Percentiles rank a stretch among this genome's conserved stretches.
These are phyloP conservation scores for Mortierella polycephala DNA, from an alignment of 371 early-diverging fungal genomes.

Conservation along the genomic window DNA sequence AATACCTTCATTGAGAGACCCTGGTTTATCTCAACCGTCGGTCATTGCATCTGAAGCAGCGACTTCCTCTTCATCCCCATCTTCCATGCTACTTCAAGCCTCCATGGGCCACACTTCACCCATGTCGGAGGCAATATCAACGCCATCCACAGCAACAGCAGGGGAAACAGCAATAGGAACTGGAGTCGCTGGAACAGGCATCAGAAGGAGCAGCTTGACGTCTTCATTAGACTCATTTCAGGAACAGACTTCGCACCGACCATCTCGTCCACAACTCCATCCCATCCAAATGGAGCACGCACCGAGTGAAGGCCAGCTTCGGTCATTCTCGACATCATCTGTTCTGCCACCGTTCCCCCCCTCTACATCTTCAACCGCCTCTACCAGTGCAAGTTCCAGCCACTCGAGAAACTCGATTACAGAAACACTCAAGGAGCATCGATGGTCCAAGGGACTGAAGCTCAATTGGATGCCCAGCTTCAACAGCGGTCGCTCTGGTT, in stretches of 20 bases:
- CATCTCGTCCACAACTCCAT: slow-evolving; percentile 24
- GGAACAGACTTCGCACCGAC: slow-evolving; percentile 6
- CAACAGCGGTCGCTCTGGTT: slow-evolving; percentile 6
- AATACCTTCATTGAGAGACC: slow-evolving; percentile 10
- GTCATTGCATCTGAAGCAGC: not conserved
- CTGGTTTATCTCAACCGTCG: not conserved
- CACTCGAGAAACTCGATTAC: slow-evolving; percentile 21
- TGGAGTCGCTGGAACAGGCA: not conserved
- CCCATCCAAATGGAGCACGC: slow-evolving; percentile 21
- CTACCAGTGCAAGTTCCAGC: not conserved
- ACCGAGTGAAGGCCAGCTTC: slow-evolving; percentile 11
- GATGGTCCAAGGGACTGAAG: slow-evolving; percentile 42
- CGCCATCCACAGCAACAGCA: slow-evolving; percentile 9
- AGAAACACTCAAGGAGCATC: slow-evolving; percentile 41
- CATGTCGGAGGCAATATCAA: not conserved
- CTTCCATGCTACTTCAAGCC: slow-evolving; percentile 5
- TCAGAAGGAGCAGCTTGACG: not conserved
- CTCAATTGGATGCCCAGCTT: slow-evolving; percentile 37
- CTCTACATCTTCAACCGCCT: not conserved
- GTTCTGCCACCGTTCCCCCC: slow-evolving; percentile 14
- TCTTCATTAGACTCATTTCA: slow-evolving; percentile 1
- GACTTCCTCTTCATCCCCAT: not conserved
- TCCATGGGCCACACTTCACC: slow-evolving; percentile 17
- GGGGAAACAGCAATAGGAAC: slow-evolving; percentile 2
- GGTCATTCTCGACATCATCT: slow-evolving; percentile 32